Percentiles rank a stretch among this genome's conserved stretches.
Evolutionary conservation across 192 early-diverging fungal species (phyloP).

Genomic region (Coemansia sp.): DNA sequence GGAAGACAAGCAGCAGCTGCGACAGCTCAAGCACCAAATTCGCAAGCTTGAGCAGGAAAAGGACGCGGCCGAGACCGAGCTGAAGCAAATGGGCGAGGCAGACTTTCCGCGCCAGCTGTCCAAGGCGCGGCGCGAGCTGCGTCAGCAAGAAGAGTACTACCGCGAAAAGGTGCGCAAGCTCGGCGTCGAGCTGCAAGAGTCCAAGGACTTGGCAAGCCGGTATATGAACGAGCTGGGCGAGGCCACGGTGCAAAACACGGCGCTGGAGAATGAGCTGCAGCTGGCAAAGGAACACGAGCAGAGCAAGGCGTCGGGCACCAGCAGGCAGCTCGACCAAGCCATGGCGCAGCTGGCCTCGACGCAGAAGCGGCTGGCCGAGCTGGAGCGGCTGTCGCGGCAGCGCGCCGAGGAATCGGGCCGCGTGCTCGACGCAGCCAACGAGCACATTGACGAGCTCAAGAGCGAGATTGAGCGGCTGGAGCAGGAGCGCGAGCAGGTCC

Average conservation of each 20-base stretch:
- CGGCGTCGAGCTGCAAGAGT: conserved; percentile 26
- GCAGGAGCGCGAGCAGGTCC: conserved; percentile 36
- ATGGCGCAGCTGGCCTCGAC: conserved; percentile 19
- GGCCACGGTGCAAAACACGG: conserved; percentile 37
- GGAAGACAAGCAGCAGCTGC: conserved; percentile 19
- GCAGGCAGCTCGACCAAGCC: conserved; percentile 23
- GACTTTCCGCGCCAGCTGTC: conserved; percentile 27
- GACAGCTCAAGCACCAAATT: conserved; percentile 22
- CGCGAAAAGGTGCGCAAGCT: conserved; percentile 30
- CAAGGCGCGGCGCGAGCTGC: conserved; percentile 17
- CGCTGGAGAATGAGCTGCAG: conserved; percentile 43
- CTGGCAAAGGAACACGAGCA: conserved; percentile 17
- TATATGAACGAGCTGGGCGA: conserved; percentile 48
- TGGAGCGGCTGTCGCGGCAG: conserved; percentile 36
- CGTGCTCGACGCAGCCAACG: conserved; percentile 28
- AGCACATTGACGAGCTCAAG: conserved; percentile 27
- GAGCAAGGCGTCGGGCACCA: background rate
- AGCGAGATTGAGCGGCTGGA: conserved; percentile 35
- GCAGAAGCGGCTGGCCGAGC: conserved; percentile 13
- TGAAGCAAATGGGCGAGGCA: conserved; percentile 11
- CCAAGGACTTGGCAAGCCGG: conserved; percentile 22
- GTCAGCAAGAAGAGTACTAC: conserved; percentile 29
- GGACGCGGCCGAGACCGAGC: conserved; percentile 16
- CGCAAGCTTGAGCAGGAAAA: conserved; percentile 38
- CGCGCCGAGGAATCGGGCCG: conserved; percentile 25